Evolutionary conservation across 2,329 filamentous ascomycete genomes (phyloP).

Genomic region (Calonectria crousiana): DNA sequence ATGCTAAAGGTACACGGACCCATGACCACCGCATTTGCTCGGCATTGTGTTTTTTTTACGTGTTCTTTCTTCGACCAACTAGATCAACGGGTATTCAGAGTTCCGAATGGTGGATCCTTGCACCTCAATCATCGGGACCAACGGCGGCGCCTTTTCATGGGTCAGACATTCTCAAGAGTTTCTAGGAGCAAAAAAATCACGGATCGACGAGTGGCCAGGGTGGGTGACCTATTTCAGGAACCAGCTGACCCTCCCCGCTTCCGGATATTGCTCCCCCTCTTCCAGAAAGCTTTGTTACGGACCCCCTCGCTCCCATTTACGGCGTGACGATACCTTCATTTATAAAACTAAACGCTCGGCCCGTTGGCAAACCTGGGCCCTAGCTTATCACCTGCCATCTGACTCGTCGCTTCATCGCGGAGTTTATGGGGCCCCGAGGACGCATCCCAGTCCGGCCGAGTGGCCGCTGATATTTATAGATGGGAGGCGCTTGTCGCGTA

Average conservation of each 20-base stretch:
- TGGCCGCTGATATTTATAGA: slow-evolving; percentile 15
- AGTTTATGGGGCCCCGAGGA: background rate
- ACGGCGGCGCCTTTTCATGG: slow-evolving; percentile 7
- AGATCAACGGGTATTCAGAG: slow-evolving; percentile 3
- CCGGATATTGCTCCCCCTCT: background rate
- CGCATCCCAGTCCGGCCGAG: background rate
- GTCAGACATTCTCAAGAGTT: background rate
- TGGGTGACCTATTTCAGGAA: slow-evolving; percentile 1
- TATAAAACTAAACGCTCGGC: slow-evolving; percentile 6
- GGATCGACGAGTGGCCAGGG: background rate
- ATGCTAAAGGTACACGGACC: background rate
- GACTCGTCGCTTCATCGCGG: slow-evolving; percentile 2
- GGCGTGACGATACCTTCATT: slow-evolving; percentile 7
- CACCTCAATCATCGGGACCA: slow-evolving; percentile 7
- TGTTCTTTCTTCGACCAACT: background rate
- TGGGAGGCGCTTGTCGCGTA: slow-evolving; percentile 16
- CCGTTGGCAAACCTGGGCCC: background rate
- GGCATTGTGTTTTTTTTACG: background rate
- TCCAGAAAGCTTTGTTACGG: background rate
- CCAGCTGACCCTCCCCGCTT: slow-evolving; percentile 1
- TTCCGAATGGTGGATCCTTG: slow-evolving; percentile 14
- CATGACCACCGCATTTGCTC: background rate
- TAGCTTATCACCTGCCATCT: background rate
- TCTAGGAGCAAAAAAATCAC: background rate
- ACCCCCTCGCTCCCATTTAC: background rate